Evolutionary conservation across 345 rosid species (phyloP).

Genomic region (Noccaea caerulescens): DNA sequence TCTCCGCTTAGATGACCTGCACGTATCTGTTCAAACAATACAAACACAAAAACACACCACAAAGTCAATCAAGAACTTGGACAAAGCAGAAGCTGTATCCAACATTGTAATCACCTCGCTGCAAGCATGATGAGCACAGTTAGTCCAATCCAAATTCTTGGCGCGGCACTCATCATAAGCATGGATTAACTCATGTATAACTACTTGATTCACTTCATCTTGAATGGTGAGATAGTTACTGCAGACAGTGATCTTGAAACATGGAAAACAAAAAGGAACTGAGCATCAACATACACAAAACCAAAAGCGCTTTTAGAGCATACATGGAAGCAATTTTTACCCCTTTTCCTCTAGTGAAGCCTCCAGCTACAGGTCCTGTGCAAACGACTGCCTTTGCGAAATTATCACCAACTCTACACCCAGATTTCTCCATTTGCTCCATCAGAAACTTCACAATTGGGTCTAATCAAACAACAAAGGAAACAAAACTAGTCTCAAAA

Average conservation of each 20-base stretch:
- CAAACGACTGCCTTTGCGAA: constrained; percentile 78
- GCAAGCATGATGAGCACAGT: constrained; percentile 98
- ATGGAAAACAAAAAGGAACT: background rate
- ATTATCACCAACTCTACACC: constrained; percentile 73
- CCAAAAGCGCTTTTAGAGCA: constrained; percentile 10
- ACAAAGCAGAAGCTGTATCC: background rate
- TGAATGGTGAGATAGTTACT: constrained; percentile 71
- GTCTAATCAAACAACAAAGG: constrained; percentile 45
- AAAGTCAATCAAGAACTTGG: background rate
- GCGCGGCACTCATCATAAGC: constrained; percentile 94
- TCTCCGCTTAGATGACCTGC: constrained; percentile 94
- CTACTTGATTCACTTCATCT: constrained; percentile 87
- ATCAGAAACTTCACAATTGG: constrained; percentile 83
- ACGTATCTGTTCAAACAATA: constrained; percentile 62
- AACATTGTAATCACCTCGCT: constrained; percentile 68
- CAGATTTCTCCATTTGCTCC: constrained; percentile 87
- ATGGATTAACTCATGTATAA: constrained; percentile 86
- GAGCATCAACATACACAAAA: constrained; percentile 33
- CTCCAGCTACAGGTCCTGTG: constrained; percentile 58
- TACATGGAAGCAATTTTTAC: constrained; percentile 41
- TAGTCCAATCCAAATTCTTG: constrained; percentile 77
- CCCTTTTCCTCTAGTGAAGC: constrained; percentile 69
- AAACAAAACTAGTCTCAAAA: background rate
- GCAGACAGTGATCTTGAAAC: constrained; percentile 71
- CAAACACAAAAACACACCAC: background rate